Evolutionary conservation across 2,329 filamentous ascomycete species (phyloP), one percentile per base, ranked within the genome.

Genomic region (Chrysoporthe puriensis): DNA sequence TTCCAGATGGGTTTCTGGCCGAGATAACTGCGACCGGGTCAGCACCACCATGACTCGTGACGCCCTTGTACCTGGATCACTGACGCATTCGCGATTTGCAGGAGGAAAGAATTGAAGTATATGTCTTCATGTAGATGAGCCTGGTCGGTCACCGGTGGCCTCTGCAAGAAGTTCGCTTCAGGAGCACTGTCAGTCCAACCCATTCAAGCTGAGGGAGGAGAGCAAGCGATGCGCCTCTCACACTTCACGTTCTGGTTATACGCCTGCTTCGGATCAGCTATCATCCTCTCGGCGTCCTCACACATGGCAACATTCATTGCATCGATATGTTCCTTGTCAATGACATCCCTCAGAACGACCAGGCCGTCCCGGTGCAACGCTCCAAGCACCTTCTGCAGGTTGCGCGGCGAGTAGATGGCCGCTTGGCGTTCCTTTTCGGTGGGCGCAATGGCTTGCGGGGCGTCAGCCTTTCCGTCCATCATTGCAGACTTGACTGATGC

Each of bases 21-120:
- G n/a, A 82, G 77, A 66, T 82, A 81, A 7, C 78, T 79, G 63
- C 21, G n/a, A 0, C 18, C 50, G 4, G 46, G 32, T 56, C n/a
- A 56, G 32, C 26, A 14, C 18, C n/a, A 34, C 1, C 16, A 26
- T 7, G 7, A 21, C n/a, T 3, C 34, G 8, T 5, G 6, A 59
- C 21, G n/a, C 18, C 13, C 3, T 16, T 8, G 4, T 18, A 6
- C n/a, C 50, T 16, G 5, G 5, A 21, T 2, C 26, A 74, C 77
- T 68, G 62, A 79, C 77, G 74, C 74, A 68, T 80, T 80, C 62
- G 77, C 77, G 2, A 80, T 64, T 63, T 82, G 79, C 36, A 80
- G 73, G 26, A 81, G 73, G 67, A 79, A 80, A 0, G 77, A 73
- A 68, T 81, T 81, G 73, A 80, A 81, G 70, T 80, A 81, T 3